These are phyloP conservation scores for Penicillium frequentans DNA, from an alignment of 2,329 filamentous ascomycete genomes.

Conservation along the genomic window DNA sequence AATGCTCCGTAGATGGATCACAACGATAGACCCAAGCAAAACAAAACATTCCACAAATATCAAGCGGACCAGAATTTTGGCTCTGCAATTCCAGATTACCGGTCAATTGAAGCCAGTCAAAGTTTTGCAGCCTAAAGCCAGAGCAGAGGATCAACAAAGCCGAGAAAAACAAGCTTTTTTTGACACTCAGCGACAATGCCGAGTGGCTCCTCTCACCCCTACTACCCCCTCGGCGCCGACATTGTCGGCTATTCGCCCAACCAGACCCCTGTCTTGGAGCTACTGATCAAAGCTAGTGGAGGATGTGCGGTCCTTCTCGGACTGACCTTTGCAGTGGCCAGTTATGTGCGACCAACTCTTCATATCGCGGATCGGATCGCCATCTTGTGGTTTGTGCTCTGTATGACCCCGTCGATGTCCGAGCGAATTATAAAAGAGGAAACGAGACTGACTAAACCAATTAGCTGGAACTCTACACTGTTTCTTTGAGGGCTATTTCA, in stretches of 20 bases:
- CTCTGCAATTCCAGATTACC: neutral
- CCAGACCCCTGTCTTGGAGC: slow-evolving; percentile 57
- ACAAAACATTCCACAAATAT: neutral
- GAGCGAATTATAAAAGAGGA: neutral
- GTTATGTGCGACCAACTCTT: slow-evolving; percentile 54
- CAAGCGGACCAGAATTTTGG: neutral
- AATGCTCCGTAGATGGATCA: neutral
- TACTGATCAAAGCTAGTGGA: slow-evolving; percentile 61
- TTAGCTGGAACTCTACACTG: slow-evolving; percentile 62
- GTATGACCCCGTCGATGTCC: slow-evolving; percentile 44
- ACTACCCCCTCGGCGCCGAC: slow-evolving; percentile 65
- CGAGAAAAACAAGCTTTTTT: slow-evolving; percentile 9
- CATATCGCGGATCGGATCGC: slow-evolving; percentile 56
- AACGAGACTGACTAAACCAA: neutral
- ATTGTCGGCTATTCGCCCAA: slow-evolving; percentile 68
- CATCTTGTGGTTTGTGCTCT: slow-evolving; percentile 75
- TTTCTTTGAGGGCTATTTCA: slow-evolving; percentile 84
- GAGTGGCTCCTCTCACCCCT: slow-evolving; percentile 56
- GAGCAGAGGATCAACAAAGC: neutral
- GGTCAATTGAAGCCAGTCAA: neutral
- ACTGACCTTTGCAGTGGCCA: slow-evolving; percentile 56
- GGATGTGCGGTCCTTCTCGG: slow-evolving; percentile 60
- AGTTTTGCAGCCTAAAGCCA: neutral
- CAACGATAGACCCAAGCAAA: neutral
- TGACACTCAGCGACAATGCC: slow-evolving; percentile 1